Evolutionary conservation across 2,329 filamentous ascomycete species (phyloP).

Genomic region (Cytospora schulzeri): DNA sequence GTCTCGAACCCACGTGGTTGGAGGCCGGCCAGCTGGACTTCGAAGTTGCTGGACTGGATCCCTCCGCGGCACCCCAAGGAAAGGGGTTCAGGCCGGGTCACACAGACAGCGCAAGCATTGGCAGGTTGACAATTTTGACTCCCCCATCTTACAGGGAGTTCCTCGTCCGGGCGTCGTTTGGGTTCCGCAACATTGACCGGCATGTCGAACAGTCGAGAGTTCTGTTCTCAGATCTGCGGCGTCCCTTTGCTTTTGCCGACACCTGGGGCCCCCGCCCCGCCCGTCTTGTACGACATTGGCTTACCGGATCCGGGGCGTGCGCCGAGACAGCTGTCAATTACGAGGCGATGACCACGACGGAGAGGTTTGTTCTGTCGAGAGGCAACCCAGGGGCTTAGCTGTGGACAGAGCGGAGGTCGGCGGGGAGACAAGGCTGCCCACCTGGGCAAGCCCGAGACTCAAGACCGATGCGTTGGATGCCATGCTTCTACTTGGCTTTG

Average conservation of each 20-base stretch:
- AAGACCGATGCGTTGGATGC: no score
- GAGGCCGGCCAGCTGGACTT: background rate
- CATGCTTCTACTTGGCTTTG: no score
- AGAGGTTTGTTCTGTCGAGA: background rate
- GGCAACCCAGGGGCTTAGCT: background rate
- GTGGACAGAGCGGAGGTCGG: background rate
- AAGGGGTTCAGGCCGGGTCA: no score
- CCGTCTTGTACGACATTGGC: slow-evolving; percentile 12
- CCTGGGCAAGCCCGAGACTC: no score
- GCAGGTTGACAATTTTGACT: no score
- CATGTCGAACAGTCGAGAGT: background rate
- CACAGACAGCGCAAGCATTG: background rate
- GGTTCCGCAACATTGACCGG: background rate
- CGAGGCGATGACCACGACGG: background rate
- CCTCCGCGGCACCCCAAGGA: background rate
- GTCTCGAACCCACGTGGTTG: background rate
- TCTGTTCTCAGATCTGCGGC: background rate
- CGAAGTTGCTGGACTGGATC: background rate
- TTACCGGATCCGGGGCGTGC: slow-evolving; percentile 11
- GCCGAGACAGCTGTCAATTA: slow-evolving; percentile 3
- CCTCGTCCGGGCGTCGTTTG: background rate
- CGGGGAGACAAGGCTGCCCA: background rate
- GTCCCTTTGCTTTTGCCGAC: background rate
- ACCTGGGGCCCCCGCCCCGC: background rate
- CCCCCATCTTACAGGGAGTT: background rate